Base-by-base conservation (phyloP, 495 filamentous ascomycete species). In the Trichoderma reesei region DNA sequence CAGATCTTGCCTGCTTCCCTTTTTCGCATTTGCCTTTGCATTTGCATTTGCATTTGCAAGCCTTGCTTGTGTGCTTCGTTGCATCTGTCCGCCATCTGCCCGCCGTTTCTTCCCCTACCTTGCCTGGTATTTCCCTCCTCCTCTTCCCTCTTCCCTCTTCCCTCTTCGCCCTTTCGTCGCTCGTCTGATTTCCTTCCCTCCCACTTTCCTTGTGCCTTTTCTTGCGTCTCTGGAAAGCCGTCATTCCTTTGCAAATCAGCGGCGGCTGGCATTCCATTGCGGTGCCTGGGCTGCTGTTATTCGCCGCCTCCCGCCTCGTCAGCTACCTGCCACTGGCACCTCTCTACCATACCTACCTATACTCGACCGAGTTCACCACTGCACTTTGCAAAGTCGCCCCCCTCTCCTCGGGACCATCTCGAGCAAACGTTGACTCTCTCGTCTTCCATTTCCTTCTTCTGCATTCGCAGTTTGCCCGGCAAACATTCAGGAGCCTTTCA, bases 121-220 rank as follows among this genome's bases (percentile, higher is more conserved):
- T n/a, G n/a, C n/a, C n/a, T n/a, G n/a, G n/a, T n/a, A n/a, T n/a
- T n/a, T n/a, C n/a, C 46, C 46, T 11, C 9, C 41, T 44, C 14
- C 14, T 41, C 14, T 41, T 41, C 41, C n/a, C n/a, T 44, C n/a
- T 44, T 16, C 13, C 41, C 41, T 44, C 41, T 44, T 11, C 13
- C 41, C n/a, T n/a, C n/a, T 44, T 14, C n/a, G 41, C 41, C 41
- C 46, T 26, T 16, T 51, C 51, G 51, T n/a, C 51, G 51, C 8
- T 56, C n/a, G 51, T 56, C 51, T 56, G 51, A 56, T 56, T 56
- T 56, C 31, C 51, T 31, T 56, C n/a, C n/a, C n/a, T n/a, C n/a
- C 16, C 51, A 31, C 51, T 56, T 56, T 56, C 20, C 51, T 8
- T 56, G 8, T 14, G 51, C 31, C 14, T 33, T 33, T 3, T 33